These are phyloP conservation scores for Gastrolobium villosum DNA, from an alignment of 306 rosid genomes.

Conservation along the genomic window DNA sequence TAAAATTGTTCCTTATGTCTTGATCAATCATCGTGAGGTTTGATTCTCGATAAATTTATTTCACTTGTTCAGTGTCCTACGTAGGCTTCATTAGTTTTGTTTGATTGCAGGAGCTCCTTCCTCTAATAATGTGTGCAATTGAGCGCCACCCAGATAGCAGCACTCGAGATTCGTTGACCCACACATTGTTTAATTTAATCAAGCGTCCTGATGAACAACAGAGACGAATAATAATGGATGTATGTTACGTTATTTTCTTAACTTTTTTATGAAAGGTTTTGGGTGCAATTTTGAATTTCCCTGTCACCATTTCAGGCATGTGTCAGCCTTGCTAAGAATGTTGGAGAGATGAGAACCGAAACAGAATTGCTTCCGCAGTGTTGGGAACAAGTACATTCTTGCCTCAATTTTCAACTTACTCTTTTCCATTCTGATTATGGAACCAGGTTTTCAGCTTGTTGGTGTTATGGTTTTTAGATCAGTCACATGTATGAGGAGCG, in stretches of 20 bases:
- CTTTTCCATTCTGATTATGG: conserved; percentile 40
- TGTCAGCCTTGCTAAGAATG: conserved; percentile 90
- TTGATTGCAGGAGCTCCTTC: conserved; percentile 89
- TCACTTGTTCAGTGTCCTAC: conserved; percentile 19
- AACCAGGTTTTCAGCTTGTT: conserved; percentile 44
- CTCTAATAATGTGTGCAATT: conserved; percentile 95
- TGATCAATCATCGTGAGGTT: conserved; percentile 99
- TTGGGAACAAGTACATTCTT: conserved; percentile 92
- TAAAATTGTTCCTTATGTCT: conserved; percentile 95
- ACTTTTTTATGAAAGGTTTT: conserved; percentile 37
- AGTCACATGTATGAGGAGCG: conserved; percentile 98
- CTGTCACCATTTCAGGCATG: conserved; percentile 77
- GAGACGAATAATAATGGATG: conserved; percentile 95
- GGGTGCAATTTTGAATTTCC: conserved; percentile 41
- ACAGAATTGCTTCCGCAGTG: conserved; percentile 98
- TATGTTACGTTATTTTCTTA: conserved; percentile 54
- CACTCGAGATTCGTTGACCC: conserved; percentile 97
- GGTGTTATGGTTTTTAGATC: conserved; percentile 65
- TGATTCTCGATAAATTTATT: conserved; percentile 35
- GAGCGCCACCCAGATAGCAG: conserved; percentile 97
- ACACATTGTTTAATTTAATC: conserved; percentile 93
- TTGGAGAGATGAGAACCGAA: conserved; percentile 99
- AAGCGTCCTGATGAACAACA: conserved; percentile 98
- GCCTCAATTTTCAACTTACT: conserved; percentile 40
- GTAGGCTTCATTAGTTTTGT: conserved; percentile 39